Percentiles rank a stretch among this genome's conserved stretches.
Conservation (phyloP, 2,329 filamentous ascomycete species). For the Hymenoscyphus repandus region DNA sequence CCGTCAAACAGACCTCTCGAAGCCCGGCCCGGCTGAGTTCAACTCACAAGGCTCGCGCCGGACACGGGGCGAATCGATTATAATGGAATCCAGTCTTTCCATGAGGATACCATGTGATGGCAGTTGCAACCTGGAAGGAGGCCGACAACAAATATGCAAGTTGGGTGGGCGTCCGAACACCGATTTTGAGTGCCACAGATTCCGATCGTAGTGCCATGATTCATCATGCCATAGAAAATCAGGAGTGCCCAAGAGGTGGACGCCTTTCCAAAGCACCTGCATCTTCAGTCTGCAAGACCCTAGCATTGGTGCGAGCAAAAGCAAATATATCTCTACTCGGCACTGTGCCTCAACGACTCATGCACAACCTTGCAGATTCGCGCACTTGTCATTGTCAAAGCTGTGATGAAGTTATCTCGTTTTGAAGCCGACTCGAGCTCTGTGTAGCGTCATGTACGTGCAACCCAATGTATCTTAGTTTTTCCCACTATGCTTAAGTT, state of each 20-base stretch:
- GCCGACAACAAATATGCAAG: background rate
- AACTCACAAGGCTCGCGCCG: background rate
- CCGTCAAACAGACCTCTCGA: background rate
- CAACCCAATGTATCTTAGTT: slow-evolving; percentile 6
- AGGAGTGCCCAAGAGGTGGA: background rate
- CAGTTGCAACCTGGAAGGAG: background rate
- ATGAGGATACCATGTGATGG: slow-evolving; percentile 4
- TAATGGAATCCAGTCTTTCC: background rate
- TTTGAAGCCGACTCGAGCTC: background rate
- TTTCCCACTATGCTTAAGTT: background rate
- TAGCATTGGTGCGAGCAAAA: background rate
- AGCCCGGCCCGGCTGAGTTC: too few relatives aligned
- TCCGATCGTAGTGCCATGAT: slow-evolving; percentile 3
- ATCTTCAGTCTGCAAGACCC: background rate
- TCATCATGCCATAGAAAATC: background rate
- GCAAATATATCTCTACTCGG: slow-evolving; percentile 3
- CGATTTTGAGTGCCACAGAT: slow-evolving; percentile 2
- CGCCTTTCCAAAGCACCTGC: slow-evolving; percentile 1
- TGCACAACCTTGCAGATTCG: background rate
- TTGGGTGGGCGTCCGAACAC: background rate
- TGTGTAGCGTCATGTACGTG: slow-evolving; percentile 2
- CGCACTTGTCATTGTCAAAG: background rate
- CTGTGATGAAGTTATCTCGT: background rate
- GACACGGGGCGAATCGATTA: background rate
- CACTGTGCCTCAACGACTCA: slow-evolving; percentile 9